These are phyloP conservation scores for Populus hybrid DNA, from an alignment of 441 rosid genomes.

Conservation along the genomic window DNA sequence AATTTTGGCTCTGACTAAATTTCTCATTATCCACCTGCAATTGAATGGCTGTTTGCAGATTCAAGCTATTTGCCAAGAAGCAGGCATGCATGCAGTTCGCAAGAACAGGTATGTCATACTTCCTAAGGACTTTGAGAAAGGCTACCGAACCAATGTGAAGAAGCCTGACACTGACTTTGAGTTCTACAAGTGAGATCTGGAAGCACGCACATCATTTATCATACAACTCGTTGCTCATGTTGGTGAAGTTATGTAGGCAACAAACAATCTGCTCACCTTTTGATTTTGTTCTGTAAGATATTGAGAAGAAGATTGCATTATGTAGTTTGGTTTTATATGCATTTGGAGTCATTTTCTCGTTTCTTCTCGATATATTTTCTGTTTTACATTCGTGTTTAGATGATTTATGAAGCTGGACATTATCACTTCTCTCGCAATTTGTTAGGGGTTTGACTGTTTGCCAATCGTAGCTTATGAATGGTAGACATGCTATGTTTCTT, in stretches of 20 bases:
- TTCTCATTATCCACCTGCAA: not conserved
- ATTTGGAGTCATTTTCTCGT: not conserved
- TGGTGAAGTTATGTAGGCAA: not conserved
- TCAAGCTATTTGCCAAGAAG: conserved; percentile 94
- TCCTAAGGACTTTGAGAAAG: conserved; percentile 95
- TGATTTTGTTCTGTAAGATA: not conserved
- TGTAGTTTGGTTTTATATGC: not conserved
- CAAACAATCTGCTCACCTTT: not conserved
- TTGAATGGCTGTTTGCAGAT: conserved; percentile 41
- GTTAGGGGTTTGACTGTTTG: not conserved
- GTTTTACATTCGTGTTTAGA: too few species aligned
- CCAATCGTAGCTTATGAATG: not conserved
- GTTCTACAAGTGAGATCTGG: conserved; percentile 55
- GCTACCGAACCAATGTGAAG: conserved; percentile 89
- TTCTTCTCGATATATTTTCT: not conserved
- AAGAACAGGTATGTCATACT: conserved; percentile 92
- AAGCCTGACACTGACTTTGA: conserved; percentile 95
- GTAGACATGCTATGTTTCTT: not conserved
- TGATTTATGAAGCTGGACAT: not conserved
- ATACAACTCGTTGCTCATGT: not conserved
- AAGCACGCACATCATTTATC: not conserved
- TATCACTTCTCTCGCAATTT: not conserved
- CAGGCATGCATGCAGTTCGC: conserved; percentile 93
- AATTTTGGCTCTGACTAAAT: not conserved
- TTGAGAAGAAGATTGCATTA: not conserved